A percentile compares a stretch with the other conserved stretches of the same genome.
Evolutionary conservation across 148 eudicot species (phyloP).

Genomic region (Chenopodium quinoa): DNA sequence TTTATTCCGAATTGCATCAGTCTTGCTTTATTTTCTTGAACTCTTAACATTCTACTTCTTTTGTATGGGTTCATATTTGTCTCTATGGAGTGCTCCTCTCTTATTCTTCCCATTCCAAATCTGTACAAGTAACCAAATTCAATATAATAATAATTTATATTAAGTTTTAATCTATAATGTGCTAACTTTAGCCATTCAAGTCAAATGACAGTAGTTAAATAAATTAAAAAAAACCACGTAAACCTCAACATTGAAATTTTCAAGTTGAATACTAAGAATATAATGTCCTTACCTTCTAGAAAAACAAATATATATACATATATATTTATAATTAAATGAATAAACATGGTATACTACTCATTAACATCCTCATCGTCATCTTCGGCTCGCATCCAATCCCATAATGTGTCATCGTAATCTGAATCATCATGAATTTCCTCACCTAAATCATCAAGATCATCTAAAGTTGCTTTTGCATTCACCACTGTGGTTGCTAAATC

Average conservation of each 20-base stretch:
- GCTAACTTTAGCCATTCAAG: no score
- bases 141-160: neutral
- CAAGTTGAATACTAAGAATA: no score
- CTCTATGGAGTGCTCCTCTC: neutral
- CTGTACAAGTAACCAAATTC: neutral
- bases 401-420: slow-evolving; percentile 12
- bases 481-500: neutral
- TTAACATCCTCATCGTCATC: neutral
- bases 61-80: neutral
- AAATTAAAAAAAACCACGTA: no score
- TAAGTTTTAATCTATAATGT: no score
- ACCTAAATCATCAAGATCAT: neutral
- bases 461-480: neutral
- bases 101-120: neutral
- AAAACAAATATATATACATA: neutral
- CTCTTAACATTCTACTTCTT: neutral
- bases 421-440: neutral
- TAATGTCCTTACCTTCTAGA: no score
- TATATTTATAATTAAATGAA: no score
- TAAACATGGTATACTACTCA: no score
- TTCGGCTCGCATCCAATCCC: slow-evolving; percentile 14
- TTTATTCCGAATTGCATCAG: neutral
- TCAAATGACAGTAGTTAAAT: no score
- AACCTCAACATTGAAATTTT: no score
- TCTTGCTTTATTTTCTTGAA: neutral